Base-by-base conservation (phyloP, 371 early-diverging fungal genomes). In the Rhizopus microsporus region DNA sequence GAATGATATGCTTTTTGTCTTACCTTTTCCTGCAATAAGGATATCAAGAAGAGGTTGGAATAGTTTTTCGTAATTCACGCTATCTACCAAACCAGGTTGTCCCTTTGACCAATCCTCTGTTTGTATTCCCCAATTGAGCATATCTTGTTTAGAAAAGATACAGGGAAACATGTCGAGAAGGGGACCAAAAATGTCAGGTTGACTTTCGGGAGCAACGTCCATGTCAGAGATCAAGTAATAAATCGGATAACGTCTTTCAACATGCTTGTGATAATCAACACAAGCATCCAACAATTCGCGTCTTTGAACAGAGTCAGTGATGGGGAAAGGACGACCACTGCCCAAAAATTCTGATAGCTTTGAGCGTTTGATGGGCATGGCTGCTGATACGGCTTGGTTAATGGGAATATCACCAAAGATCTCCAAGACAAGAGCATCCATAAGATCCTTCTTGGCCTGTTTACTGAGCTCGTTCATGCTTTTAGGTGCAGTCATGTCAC, bases 361-460 rank as follows among this genome's bases (percentile, higher is more conserved):
- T 0, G 68, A 57, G 31, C 65, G 53, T 17, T 65, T 49, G 8
- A 71, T 63, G 1, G 74, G 74, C 65, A 71, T 67, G 13, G 74
- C 72, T 29, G 74, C 74, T 5, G 77, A 69, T 5, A 77, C 67
- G 13, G 77, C 77, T 49, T 74, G 74, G 39, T 77, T 74, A 54
- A 77, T 77, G 3, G 77, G 77, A 37, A 77, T 77, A 46, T 77
- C 77, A 12, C 74, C 77, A 67, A 71, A 77, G 10, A 77, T 62
- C 40, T 77, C 74, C 7, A 69, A 50, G 2, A 74, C 67, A 5
- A 74, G 63, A 1, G 68, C 74, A 12, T 71, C 72, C 74, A 77
- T 74, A 33, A 75, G 32, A 3, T 70, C 64, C 37, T 56, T 59
- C 34, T 60, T 61, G 9, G 60, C 51, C 1, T 53, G 49, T 10